Base-by-base conservation (phyloP, 2,329 filamentous ascomycete genomes). In the Apiospora phragmitis region DNA sequence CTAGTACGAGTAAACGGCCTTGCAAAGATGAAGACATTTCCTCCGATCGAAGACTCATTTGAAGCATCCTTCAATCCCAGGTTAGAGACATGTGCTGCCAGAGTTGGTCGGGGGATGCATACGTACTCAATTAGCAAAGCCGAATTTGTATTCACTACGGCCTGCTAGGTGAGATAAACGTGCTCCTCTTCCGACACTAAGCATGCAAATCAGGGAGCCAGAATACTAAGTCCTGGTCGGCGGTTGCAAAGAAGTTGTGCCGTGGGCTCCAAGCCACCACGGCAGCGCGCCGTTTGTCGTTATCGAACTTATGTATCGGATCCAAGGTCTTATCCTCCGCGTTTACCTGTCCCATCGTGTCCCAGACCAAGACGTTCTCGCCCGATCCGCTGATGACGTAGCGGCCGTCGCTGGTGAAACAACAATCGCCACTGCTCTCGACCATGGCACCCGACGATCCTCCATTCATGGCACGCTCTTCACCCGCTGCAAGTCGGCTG, bases 181-280 rank as follows among this genome's bases (percentile, higher is more conserved):
- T 16, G 12, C 41, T 42, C 41, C 14, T 42, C 4, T 14, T 62
- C 55, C 32, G 26, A 32, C 24, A 67, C 38, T 67, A 67, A 43
- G 83, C 82, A 75, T 88, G 85, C 59, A 90, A 88, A 79, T 94
- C 92, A 1, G 93, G 93, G 45, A 93, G 81, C 92, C 93, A 95
- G 76, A 95, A 93, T 26, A 93, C 82, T 72, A 94, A 84, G 69
- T 98, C 94, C 77, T 92, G 92, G 76, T 98, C 95, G 4, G 94
- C 96, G 62, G 92, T 96, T 11, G 94, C 95, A 75, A 98, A 88
- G 84, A 98, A 91, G 81, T 98, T 98, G 81, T 92, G 96, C 67
- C 95, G 88, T 35, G 95, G 96, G 79, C 98, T 98, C 80, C 94
- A 96, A 29, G 93, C 93, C 55, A 97, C 86, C 16, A 97, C 88